phyloP scores from a whole-genome alignment of 371 early-diverging fungal genomes.

The Mucor piriformis region DNA sequence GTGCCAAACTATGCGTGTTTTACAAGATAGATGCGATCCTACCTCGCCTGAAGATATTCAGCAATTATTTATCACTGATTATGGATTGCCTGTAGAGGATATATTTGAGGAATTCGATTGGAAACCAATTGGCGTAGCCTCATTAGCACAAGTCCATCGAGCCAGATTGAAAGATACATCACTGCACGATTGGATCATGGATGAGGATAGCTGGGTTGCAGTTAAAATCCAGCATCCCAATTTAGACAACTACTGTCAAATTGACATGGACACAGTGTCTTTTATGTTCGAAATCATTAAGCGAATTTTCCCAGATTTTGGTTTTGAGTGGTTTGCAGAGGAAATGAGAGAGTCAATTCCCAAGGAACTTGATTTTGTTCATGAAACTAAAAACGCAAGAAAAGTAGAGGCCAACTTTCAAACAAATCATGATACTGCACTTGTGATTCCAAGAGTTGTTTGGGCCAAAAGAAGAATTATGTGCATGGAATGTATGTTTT shows the following conservation, averaged over 20 bases:
- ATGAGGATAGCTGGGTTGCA: conserved; percentile 65
- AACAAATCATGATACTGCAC: conserved; percentile 27
- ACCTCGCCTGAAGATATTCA: conserved; percentile 68
- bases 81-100: conserved; percentile 63
- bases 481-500: conserved; percentile 76
- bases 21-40: conserved; percentile 86
- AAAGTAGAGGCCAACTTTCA: conserved; percentile 65
- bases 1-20: conserved; percentile 79
- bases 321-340: conserved; percentile 88
- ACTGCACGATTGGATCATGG: conserved; percentile 35
- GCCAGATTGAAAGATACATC: conserved; percentile 61
- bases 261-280: conserved; percentile 81
- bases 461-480: conserved; percentile 69
- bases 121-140: conserved; percentile 81
- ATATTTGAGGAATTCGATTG: conserved; percentile 75
- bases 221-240: conserved; percentile 92
- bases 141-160: conserved; percentile 84
- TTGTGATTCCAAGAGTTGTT: conserved; percentile 70
- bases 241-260: conserved; percentile 69
- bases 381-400: conserved; percentile 79
- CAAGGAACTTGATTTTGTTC: conserved; percentile 83
- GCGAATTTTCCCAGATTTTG: conserved; percentile 82
- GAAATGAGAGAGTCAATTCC: conserved; percentile 88
- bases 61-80: conserved; percentile 69
- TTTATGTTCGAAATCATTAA: conserved; percentile 66